Base-by-base conservation (phyloP, 2,329 filamentous ascomycete species). In the Colletotrichum scovillei region DNA sequence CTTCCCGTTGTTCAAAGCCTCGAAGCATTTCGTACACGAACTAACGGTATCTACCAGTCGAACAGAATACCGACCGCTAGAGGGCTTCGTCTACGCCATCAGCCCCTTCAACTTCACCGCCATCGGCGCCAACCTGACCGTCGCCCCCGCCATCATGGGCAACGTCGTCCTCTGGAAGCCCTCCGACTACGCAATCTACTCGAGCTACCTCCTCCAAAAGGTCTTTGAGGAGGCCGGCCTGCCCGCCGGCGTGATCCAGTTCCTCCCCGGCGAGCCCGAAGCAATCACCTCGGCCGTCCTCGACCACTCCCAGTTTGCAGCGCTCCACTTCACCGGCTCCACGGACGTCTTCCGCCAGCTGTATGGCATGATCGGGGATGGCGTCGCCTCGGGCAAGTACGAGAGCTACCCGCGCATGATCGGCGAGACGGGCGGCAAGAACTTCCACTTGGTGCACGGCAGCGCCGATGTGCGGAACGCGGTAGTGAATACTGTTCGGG, bases 101-200 rank as follows among this genome's bases (percentile, higher is more conserved):
- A 94, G 92, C 73, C 95, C 95, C 56, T 98, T 98, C 89, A 98
- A 98, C 87, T 98, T 98, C 85, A 98, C 95, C 30, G 95, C 95
- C 75, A 97, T 98, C 78, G 95, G 92, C 14, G 96, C 93, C 69
- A 98, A 98, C 84, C 88, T 98, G 53, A 91, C 93, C 19, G 93
- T 91, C 62, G 92, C 94, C 0, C 95, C 96, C 19, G 95, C 95
- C 0, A 86, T 98, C 68, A 92, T 98, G 87, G 95, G 95, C 72
- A 98, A 98, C 82, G 96, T 98, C 1, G 95, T 98, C 5, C 86
- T 98, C 59, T 98, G 95, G 95, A 98, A 98, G 88, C 95, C 95
- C n/a, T 97, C 94, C 16, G 94, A 96, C 77, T 92, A 88, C n/a
- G 94, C 95, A 46, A 93, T 98, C 75, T 93, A 93, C n/a, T 95